Evolutionary conservation across 2,329 filamentous ascomycete species (phyloP), one percentile per base, ranked within the genome.

Genomic region (Emmonsiellopsis sp.): DNA sequence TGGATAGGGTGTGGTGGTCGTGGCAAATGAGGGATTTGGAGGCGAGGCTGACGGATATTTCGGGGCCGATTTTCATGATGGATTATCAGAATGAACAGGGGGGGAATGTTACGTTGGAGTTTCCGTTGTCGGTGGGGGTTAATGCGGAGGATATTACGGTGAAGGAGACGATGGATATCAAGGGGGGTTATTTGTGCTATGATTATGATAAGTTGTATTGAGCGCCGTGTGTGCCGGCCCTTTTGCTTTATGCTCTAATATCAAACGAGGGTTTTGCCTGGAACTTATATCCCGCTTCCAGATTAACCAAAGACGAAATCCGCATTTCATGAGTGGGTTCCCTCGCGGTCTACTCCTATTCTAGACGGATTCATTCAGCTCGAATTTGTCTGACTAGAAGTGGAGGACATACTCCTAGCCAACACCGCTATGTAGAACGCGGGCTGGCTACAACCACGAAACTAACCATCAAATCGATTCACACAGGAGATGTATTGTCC

Each of bases 1-100:
- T 76, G 27, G 74, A 77, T 55, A 64, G 72, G 8, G 60, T 66
- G 7, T 77, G 66, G 61, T 74, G 70, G 70, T 72, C 68, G 6
- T 77, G 74, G 74, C 74, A 77, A 58, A 73, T 36, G 50, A n/a
- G 34, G 21, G 50, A 52, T 42, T 11, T 21, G 31, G 17, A 52
- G 31, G 43, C 21, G 9, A 10, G 50, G 34, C 33, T 45, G 50
- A 33, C 14, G 27, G 39, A 44, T 31, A 46, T 52, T 7, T 36
- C 40, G 9, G 50, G 50, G 6, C 40, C 50, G 8, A 17, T 31
- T 27, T 17, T 31, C 9, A 17, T 52, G 27, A 52, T 44, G 50
- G 42, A 52, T 40, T 50, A 50, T 39, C 13, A 50, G 7, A 52
- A 45, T 3, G 10, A 10, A 14, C 43, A 47, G 11, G 43, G n/a